phyloP scores from a whole-genome alignment of 768 basidiomycete genomes.

The Mycena galericulata region DNA sequence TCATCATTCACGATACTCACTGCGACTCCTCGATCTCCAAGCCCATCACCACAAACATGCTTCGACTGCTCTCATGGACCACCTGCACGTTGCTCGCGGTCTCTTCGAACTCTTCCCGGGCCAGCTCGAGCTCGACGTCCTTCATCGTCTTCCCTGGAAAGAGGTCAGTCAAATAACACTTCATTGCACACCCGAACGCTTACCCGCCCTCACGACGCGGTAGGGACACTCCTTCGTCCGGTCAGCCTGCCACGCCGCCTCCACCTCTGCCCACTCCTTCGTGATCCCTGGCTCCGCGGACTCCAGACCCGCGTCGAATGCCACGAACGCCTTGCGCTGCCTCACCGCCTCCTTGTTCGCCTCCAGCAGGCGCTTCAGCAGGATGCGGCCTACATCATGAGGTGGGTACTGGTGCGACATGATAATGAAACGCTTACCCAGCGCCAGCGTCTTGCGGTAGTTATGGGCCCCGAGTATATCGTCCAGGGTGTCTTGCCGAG shows the following conservation, averaged over 20 bases:
- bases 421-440: background rate
- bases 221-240: slow-evolving; percentile 19
- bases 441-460: background rate
- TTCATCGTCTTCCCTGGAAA: slow-evolving; percentile 34
- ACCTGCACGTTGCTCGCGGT: no score
- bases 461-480: background rate
- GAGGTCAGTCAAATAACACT: slow-evolving; percentile 17
- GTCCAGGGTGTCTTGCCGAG: slow-evolving; percentile 4
- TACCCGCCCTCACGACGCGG: slow-evolving; percentile 3
- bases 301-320: background rate
- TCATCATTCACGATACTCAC: background rate
- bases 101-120: background rate
- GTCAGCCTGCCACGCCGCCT: slow-evolving; percentile 25
- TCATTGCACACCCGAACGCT: background rate
- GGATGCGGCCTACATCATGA: background rate
- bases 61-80: slow-evolving; percentile 9
- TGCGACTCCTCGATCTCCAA: slow-evolving; percentile 29
- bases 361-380: background rate
- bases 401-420: background rate
- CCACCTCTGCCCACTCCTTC: slow-evolving; percentile 4
- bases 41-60: slow-evolving; percentile 17
- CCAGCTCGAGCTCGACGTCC: slow-evolving; percentile 5
- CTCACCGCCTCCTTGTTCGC: background rate
- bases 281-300: background rate
- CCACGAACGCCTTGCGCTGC: background rate